phyloP scores from a whole-genome alignment of 345 rosid genomes.

The Geranium rotundifolium region DNA sequence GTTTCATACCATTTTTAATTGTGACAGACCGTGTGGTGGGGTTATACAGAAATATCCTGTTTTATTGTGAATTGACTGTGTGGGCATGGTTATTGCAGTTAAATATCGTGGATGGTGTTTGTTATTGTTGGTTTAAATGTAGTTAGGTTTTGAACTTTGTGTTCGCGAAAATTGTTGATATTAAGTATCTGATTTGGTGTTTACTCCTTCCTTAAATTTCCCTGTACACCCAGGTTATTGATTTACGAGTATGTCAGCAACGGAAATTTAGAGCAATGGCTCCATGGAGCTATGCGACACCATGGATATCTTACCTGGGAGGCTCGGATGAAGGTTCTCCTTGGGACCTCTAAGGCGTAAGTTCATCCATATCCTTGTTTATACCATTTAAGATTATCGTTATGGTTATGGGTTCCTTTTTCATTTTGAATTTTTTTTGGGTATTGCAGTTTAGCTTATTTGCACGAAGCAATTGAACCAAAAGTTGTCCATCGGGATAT shows the following conservation, averaged over 20 bases:
- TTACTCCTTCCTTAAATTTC: neutral
- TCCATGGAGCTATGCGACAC: constrained; percentile 70
- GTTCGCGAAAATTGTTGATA: neutral
- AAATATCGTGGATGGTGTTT: too few relatives aligned
- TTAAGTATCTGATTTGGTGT: neutral
- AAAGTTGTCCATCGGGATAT: constrained; percentile 98
- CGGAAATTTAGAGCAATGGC: constrained; percentile 96
- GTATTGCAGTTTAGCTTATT: constrained; percentile 59
- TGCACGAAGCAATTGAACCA: constrained; percentile 98
- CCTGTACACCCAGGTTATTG: constrained; percentile 36
- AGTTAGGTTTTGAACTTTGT: too few relatives aligned
- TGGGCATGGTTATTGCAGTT: too few relatives aligned
- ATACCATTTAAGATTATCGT: constrained; percentile 1
- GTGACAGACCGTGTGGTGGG: too few relatives aligned
- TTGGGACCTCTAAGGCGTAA: constrained; percentile 95
- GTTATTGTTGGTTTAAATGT: too few relatives aligned
- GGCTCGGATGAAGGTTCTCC: constrained; percentile 71
- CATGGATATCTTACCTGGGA: constrained; percentile 86
- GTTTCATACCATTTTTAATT: too few relatives aligned
- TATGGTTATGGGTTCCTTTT: neutral
- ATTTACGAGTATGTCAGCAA: constrained; percentile 87
- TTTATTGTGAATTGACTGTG: neutral
- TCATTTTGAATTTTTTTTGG: constrained; percentile 2
- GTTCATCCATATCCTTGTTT: constrained; percentile 6
- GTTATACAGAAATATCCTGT: neutral